Conservation (phyloP, 371 early-diverging fungal genomes). For the Mortierella sp. region DNA sequence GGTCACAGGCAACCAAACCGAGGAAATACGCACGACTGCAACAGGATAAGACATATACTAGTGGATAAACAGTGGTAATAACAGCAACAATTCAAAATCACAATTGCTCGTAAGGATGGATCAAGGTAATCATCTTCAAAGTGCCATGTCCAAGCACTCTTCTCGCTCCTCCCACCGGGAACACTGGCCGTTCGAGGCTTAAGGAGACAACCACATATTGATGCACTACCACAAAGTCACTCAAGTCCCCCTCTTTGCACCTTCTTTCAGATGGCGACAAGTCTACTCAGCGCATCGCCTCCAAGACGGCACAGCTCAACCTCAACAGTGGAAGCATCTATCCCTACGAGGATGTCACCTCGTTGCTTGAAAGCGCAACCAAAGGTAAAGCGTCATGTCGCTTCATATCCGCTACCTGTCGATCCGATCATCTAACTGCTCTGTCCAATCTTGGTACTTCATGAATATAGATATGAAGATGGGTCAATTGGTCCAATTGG, state of each 20-base stretch:
- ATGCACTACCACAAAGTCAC: not conserved
- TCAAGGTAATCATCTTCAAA: constrained; percentile 13
- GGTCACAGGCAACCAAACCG: not conserved
- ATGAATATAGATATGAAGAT: constrained; percentile 70
- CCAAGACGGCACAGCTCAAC: constrained; percentile 26
- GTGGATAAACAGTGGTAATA: not conserved
- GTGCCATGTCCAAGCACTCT: not conserved
- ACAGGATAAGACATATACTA: not conserved
- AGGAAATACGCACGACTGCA: not conserved
- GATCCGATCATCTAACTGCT: not conserved
- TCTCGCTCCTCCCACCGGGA: no score
- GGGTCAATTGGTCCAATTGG: constrained; percentile 73
- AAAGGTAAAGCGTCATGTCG: constrained; percentile 58
- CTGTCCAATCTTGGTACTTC: not conserved
- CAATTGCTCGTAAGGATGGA: constrained; percentile 1
- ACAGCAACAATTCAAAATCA: not conserved
- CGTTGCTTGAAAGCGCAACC: constrained; percentile 65
- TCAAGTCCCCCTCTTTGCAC: not conserved
- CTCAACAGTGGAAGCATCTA: constrained; percentile 22
- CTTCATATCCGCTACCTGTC: not conserved
- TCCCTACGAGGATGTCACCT: constrained; percentile 65
- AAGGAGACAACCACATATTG: not conserved
- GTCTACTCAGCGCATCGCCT: constrained; percentile 21
- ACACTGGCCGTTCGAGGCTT: no score
- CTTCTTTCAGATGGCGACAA: constrained; percentile 14